Conservation (phyloP, 1,139 yeast genomes). For the Pichiaceae sp. region DNA sequence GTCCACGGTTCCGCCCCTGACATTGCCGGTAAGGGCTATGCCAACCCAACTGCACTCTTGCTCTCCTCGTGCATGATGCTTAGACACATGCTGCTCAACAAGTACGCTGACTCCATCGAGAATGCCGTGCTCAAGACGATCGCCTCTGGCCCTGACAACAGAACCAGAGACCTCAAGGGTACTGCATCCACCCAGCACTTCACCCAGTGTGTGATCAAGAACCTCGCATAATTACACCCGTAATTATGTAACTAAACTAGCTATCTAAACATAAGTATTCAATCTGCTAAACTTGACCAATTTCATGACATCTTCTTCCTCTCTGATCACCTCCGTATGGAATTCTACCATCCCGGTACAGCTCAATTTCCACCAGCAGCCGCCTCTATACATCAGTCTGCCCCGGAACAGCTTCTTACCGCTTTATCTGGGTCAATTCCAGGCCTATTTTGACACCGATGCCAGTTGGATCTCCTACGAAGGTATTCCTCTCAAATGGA, state of each 20-base stretch:
- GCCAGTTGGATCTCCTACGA: constrained; percentile 59
- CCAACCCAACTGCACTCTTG: constrained; percentile 96
- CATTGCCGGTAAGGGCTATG: constrained; percentile 95
- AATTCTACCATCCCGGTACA: constrained; percentile 15
- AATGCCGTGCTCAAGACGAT: constrained; percentile 84
- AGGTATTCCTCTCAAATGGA: constrained; percentile 64
- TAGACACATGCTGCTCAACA: constrained; percentile 89
- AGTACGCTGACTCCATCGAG: constrained; percentile 78
- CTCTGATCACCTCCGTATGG: constrained; percentile 18
- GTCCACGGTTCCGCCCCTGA: constrained; percentile 99
- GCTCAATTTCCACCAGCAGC: constrained; percentile 9
- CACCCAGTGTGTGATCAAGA: constrained; percentile 70
- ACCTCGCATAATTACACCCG: constrained; percentile 29
- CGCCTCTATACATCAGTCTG: constrained; percentile 5
- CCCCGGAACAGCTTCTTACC: constrained; percentile 55
- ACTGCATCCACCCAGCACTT: constrained; percentile 80
- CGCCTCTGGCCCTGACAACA: constrained; percentile 88
- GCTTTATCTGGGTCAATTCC: constrained; percentile 31
- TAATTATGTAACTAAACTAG: neutral
- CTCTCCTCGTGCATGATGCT: constrained; percentile 97
- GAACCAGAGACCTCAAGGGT: constrained; percentile 97
- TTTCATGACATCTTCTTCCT: neutral
- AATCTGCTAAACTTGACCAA: neutral
- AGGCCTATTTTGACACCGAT: constrained; percentile 34
- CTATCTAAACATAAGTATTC: neutral